Percentiles rank a stretch among this genome's conserved stretches.
phyloP scores from a whole-genome alignment of 495 filamentous ascomycete species.

The Penicillium goetzii region DNA sequence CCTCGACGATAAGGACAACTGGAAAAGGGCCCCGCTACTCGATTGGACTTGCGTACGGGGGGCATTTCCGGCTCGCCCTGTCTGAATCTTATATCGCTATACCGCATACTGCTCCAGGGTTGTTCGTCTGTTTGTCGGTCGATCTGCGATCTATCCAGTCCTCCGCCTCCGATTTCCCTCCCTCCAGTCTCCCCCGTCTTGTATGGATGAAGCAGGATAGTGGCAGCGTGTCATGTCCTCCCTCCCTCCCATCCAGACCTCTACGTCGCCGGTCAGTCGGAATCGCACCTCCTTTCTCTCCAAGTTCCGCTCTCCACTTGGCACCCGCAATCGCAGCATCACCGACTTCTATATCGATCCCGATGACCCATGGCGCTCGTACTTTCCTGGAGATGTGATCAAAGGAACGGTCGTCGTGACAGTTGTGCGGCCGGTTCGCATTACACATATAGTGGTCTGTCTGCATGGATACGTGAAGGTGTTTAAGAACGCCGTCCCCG shows the following conservation, averaged over 20 bases:
- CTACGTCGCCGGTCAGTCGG: slow-evolving; percentile 47
- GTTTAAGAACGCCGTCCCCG: slow-evolving; percentile 71
- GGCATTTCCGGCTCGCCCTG: slow-evolving; percentile 13
- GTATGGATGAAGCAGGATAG: slow-evolving; percentile 44
- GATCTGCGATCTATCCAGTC: slow-evolving; percentile 14
- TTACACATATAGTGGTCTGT: slow-evolving; percentile 87
- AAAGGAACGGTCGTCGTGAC: slow-evolving; percentile 79
- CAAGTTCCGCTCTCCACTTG: slow-evolving; percentile 63
- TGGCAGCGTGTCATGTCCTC: slow-evolving; percentile 53
- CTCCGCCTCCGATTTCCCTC: slow-evolving; percentile 16
- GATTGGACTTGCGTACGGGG: slow-evolving; percentile 22
- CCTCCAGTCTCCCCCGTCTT: slow-evolving; percentile 28
- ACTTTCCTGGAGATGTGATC: slow-evolving; percentile 68
- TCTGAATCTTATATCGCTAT: not conserved
- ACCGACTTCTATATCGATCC: slow-evolving; percentile 75
- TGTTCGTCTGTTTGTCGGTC: not conserved
- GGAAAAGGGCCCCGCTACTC: slow-evolving; percentile 17
- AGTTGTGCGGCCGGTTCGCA: slow-evolving; percentile 77
- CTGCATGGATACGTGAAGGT: slow-evolving; percentile 90
- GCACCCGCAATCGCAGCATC: slow-evolving; percentile 69
- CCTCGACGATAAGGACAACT: slow-evolving; percentile 18
- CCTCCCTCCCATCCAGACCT: slow-evolving; percentile 41
- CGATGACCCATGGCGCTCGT: slow-evolving; percentile 89
- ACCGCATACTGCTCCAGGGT: not conserved
- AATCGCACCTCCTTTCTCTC: slow-evolving; percentile 59